Conservation (phyloP, 139 green algal species). For the Tetraselmis striata region DNA sequence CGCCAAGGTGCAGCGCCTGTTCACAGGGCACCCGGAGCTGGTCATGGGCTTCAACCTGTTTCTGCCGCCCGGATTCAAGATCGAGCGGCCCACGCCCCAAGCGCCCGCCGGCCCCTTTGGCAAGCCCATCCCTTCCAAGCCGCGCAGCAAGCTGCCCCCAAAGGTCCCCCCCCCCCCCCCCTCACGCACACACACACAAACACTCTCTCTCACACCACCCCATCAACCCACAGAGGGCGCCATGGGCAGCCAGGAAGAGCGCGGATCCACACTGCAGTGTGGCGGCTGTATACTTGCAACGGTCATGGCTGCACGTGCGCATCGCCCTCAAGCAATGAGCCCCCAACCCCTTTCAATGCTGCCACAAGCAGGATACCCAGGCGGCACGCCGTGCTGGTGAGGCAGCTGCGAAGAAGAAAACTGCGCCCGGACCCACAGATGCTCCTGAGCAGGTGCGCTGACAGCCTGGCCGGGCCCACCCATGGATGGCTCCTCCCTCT, state of each 20-base stretch:
- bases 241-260: no score
- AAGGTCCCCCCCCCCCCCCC: background rate
- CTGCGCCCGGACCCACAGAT: background rate
- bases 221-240: no score
- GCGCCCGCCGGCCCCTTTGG: background rate
- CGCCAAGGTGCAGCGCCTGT: conserved; percentile 89
- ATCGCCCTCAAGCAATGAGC: no score
- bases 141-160: background rate
- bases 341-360: no score
- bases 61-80: conserved; percentile 48
- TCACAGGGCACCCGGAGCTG: conserved; percentile 88
- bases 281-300: no score
- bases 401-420: background rate
- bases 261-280: background rate
- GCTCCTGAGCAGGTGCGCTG: no score
- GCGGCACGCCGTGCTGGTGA: background rate
- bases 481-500: no score
- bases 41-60: conserved; percentile 99
- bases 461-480: no score
- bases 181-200: no score
- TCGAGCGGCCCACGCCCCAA: background rate
- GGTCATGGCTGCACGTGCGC: no score
- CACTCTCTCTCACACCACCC: no score
- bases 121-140: background rate
- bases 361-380: background rate